Evolutionary conservation across 768 basidiomycete genomes (phyloP).

Genomic region (Podaxis rugospora): DNA sequence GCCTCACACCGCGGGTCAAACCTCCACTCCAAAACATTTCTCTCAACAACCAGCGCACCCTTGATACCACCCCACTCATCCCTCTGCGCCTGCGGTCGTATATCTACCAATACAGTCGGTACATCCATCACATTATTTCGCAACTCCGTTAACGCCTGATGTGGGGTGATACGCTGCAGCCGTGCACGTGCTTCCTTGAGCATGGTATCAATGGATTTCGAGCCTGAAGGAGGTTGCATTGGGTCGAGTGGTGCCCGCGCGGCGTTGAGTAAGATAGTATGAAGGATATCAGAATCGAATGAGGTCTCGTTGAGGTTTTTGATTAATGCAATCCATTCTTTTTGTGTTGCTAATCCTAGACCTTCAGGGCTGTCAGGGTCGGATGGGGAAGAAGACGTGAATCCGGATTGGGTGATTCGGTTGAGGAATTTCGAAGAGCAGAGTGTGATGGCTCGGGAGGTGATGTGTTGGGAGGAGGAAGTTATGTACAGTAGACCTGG

Average conservation of each 20-base stretch:
- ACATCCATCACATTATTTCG: conserved; percentile 45
- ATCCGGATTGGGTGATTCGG: conserved; percentile 38
- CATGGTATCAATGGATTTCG: conserved; percentile 52
- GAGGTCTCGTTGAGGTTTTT: conserved; percentile 47
- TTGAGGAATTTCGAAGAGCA: conserved; percentile 67
- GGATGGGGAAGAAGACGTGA: conserved; percentile 6
- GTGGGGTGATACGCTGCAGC: conserved; percentile 58
- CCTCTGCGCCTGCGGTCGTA: conserved; percentile 62
- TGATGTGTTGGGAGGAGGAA: conserved; percentile 48
- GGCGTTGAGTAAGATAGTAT: conserved; percentile 68
- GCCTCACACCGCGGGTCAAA: conserved; percentile 66
- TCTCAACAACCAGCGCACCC: conserved; percentile 70
- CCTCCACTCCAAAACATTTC: conserved; percentile 76
- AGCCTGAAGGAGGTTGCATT: conserved; percentile 58
- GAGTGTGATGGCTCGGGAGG: conserved; percentile 67
- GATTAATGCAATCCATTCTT: conserved; percentile 42
- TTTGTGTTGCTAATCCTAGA: conserved; percentile 8
- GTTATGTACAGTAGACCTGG: conserved; percentile 52
- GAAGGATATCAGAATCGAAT: conserved; percentile 63
- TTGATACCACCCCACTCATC: conserved; percentile 52
- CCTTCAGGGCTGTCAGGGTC: background rate
- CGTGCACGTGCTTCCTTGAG: conserved; percentile 56
- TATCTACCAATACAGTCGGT: conserved; percentile 75
- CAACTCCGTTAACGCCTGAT: conserved; percentile 58
- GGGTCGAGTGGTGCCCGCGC: conserved; percentile 58